Base-by-base conservation (phyloP, 2,329 filamentous ascomycete species). In the Capronia coronata region DNA sequence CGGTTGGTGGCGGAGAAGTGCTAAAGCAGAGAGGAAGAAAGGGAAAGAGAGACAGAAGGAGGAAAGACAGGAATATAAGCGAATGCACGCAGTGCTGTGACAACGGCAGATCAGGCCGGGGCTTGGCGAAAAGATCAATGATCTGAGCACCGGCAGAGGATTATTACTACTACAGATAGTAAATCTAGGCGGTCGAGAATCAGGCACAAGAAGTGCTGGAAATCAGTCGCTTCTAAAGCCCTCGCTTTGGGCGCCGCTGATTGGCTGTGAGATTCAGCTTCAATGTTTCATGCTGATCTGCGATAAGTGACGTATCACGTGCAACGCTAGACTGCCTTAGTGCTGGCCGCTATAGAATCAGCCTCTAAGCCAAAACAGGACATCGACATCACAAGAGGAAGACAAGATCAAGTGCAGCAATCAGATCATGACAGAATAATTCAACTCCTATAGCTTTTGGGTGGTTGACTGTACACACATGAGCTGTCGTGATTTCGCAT, bases 31-130 rank as follows among this genome's bases (percentile, higher is more conserved):
- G 30, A 51, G 51, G 25, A 52, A 23, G 43, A 47, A 35, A 51
- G 42, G 32, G 45, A 43, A 48, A 46, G 38, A 43, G 43, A 43
- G 27, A 42, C 27, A 43, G 27, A 22, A 37, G 25, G 46, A 45
- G 45, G 50, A 44, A 47, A 49, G 41, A 37, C 7, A 30, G 46
- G 43, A 48, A 51, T 55, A 54, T 56, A 55, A 57, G 56, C 34
- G 49, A 40, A 46, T 44, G 35, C 34, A 30, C 25, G 38, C 18
- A 23, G 18, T 8, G 34, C 34, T 18, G 34, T 37, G 14, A 37
- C 34, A 37, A 46, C 45, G 49, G 55, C 46, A 32, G 56, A 55
- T 57, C 48, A 51, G 38, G 41, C 29, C 25, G 22, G 34, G 43
- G 48, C 50, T 53, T 55, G 52, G 52, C 48, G 48, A 30, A 25